Evolutionary conservation across 2,329 filamentous ascomycete species (phyloP).

Genomic region (Pseudogymnoascus sp.): DNA sequence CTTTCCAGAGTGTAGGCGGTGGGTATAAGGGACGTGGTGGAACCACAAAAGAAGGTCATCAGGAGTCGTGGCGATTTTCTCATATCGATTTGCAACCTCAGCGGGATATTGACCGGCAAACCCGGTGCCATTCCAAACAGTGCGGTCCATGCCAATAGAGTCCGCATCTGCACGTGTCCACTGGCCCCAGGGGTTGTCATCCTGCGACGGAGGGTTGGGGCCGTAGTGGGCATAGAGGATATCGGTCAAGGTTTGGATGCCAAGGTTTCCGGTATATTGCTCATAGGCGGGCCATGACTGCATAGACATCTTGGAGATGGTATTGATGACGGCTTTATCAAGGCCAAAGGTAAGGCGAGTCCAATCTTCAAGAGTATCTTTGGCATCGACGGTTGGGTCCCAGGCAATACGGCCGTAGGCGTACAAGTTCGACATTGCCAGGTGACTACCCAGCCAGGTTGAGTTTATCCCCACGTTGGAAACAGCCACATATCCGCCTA

Average conservation of each 20-base stretch:
- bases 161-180: slow-evolving; percentile 58
- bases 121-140: slow-evolving; percentile 58
- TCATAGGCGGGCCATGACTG: slow-evolving; percentile 64
- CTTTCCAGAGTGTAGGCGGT: slow-evolving; percentile 51
- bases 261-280: slow-evolving; percentile 62
- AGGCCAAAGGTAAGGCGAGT: slow-evolving; percentile 57
- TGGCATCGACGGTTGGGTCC: slow-evolving; percentile 44
- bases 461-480: slow-evolving; percentile 58
- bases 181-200: slow-evolving; percentile 62
- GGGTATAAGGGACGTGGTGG: slow-evolving; percentile 63
- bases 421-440: slow-evolving; percentile 65
- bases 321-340: slow-evolving; percentile 46
- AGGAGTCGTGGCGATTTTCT: slow-evolving; percentile 53
- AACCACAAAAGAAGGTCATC: slow-evolving; percentile 66
- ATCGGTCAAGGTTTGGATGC: slow-evolving; percentile 60
- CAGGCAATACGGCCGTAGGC: slow-evolving; percentile 61
- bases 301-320: slow-evolving; percentile 56
- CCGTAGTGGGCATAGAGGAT: slow-evolving; percentile 61
- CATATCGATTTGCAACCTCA: slow-evolving; percentile 49
- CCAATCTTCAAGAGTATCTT: slow-evolving; percentile 54
- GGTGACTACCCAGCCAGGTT: slow-evolving; percentile 62
- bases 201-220: slow-evolving; percentile 57
- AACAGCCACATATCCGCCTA: slow-evolving; percentile 58
- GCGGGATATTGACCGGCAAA: slow-evolving; percentile 58
- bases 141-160: slow-evolving; percentile 64